Conservation (phyloP, 1,284 basidiomycete species). For the Sanghuangporus weigelae region DNA sequence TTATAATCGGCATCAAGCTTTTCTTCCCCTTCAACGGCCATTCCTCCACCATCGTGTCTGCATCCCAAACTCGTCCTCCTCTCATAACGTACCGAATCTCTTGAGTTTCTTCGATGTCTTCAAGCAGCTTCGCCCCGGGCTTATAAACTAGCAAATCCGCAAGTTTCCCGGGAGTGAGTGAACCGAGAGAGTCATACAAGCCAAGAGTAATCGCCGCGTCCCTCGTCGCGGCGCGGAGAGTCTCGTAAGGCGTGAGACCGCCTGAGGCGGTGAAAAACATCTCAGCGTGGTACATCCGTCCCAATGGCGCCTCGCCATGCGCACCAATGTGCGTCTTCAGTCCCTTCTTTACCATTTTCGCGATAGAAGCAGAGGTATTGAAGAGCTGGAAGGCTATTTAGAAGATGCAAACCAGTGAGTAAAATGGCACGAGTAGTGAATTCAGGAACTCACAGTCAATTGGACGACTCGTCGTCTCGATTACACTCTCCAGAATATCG, state of each 20-base stretch:
- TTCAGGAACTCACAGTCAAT: slow-evolving; percentile 40
- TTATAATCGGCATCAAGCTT: slow-evolving; percentile 50
- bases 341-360: slow-evolving; percentile 61
- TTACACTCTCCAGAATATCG: slow-evolving; percentile 53
- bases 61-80: slow-evolving; percentile 64
- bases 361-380: slow-evolving; percentile 62
- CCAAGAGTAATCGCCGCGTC: slow-evolving; percentile 61
- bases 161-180: slow-evolving; percentile 56
- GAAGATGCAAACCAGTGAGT: neutral
- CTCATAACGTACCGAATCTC: slow-evolving; percentile 50
- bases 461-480: slow-evolving; percentile 58
- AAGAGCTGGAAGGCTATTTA: slow-evolving; percentile 53
- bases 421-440: neutral
- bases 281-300: slow-evolving; percentile 70
- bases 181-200: slow-evolving; percentile 53
- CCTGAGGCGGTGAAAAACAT: slow-evolving; percentile 59
- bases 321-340: slow-evolving; percentile 63
- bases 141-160: slow-evolving; percentile 65
- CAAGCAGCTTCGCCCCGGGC: slow-evolving; percentile 49
- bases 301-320: slow-evolving; percentile 69
- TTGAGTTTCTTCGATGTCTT: slow-evolving; percentile 43
- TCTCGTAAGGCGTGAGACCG: slow-evolving; percentile 48
- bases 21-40: slow-evolving; percentile 60
- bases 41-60: slow-evolving; percentile 57
- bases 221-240: slow-evolving; percentile 58